Evolutionary conservation across 169 alveolate species (phyloP).

Genomic region (Cyclospora cayetanensis): DNA sequence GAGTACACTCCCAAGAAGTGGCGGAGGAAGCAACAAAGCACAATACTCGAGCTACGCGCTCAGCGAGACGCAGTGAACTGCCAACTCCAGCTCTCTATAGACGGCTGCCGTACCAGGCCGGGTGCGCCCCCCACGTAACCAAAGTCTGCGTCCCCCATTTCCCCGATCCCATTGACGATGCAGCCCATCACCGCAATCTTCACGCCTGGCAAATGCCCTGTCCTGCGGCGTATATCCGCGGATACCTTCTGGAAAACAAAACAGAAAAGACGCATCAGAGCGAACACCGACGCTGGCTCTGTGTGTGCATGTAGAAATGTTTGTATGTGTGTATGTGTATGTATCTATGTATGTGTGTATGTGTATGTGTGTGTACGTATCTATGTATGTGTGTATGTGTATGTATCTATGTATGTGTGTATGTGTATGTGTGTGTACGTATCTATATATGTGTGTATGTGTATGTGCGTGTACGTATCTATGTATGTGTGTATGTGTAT

Average conservation of each 20-base stretch:
- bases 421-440: too few relatives aligned
- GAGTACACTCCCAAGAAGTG: neutral
- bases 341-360: neutral
- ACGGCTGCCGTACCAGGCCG: conserved; percentile 75
- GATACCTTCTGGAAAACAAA: conserved; percentile 80
- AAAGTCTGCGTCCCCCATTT: conserved; percentile 93
- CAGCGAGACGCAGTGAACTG: neutral
- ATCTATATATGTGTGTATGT: neutral
- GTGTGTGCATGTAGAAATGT: neutral
- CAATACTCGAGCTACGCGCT: neutral
- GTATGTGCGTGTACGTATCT: neutral
- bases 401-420: neutral
- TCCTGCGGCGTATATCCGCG: conserved; percentile 80
- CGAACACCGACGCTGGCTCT: neutral
- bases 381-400: too few relatives aligned
- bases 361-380: neutral
- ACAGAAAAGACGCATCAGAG: neutral
- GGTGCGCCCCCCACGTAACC: conserved; percentile 90
- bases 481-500: too few relatives aligned
- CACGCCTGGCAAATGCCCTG: conserved; percentile 91
- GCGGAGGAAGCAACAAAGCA: neutral
- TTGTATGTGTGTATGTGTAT: neutral
- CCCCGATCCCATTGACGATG: conserved; percentile 92
- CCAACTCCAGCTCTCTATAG: too few relatives aligned
- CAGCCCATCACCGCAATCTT: conserved; percentile 92